Percentiles rank a stretch among this genome's conserved stretches.
Conservation (phyloP, 306 rosid genomes). For the Macrotyloma uniflorum region DNA sequence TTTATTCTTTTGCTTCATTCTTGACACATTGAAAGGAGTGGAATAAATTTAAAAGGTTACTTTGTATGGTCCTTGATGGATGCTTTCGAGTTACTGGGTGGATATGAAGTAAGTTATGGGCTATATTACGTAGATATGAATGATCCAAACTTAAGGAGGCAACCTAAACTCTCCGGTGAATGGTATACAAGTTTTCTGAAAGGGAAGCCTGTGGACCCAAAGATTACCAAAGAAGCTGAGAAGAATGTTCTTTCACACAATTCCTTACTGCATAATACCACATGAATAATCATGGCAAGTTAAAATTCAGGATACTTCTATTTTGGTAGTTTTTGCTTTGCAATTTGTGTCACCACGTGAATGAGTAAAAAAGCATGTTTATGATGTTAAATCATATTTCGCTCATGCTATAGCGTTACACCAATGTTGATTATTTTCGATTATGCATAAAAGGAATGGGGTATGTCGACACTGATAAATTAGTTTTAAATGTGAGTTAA, state of each 20-base stretch:
- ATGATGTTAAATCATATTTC: conserved; percentile 3
- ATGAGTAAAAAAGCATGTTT: conserved; percentile 6
- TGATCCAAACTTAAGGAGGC: conserved; percentile 56
- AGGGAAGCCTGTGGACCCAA: conserved; percentile 11
- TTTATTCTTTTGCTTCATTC: not conserved
- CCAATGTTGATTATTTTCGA: too few relatives aligned
- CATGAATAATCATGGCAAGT: not conserved
- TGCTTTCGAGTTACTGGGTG: conserved; percentile 49
- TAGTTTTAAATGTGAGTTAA: too few relatives aligned
- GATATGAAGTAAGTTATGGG: conserved; percentile 54
- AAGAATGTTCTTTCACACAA: conserved; percentile 26
- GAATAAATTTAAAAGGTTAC: conserved; percentile 65
- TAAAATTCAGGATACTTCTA: too few relatives aligned
- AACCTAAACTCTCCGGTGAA: conserved; percentile 58
- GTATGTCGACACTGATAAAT: too few relatives aligned
- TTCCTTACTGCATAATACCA: not conserved
- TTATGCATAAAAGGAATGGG: too few relatives aligned
- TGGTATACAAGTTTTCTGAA: conserved; percentile 67
- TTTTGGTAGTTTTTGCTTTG: not conserved
- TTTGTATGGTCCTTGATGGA: conserved; percentile 77
- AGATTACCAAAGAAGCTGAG: conserved; percentile 8
- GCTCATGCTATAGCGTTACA: too few relatives aligned
- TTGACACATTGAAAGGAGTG: conserved; percentile 50
- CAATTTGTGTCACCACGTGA: not conserved
- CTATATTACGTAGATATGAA: conserved; percentile 52